Percentiles rank a stretch among this genome's conserved stretches.
Conservation (phyloP, 2,329 filamentous ascomycete genomes). For the Cercospora brassicicola region DNA sequence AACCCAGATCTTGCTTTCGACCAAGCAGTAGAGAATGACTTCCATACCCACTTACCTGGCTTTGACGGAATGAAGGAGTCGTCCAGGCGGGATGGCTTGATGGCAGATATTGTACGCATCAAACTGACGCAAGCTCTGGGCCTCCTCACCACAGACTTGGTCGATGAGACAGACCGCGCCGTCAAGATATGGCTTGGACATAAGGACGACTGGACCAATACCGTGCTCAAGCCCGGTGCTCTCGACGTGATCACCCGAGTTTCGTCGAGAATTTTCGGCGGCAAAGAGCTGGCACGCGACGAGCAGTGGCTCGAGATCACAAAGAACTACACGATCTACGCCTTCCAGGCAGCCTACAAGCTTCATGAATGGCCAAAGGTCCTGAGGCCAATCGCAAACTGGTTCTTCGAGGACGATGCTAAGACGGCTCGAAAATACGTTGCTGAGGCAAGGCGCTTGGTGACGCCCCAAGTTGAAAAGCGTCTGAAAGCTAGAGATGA, state of each 20-base stretch:
- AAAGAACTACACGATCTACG: neutral
- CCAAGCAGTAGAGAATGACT: slow-evolving; percentile 2
- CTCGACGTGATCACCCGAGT: neutral
- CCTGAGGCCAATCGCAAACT: neutral
- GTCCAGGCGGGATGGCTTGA: slow-evolving; percentile 12
- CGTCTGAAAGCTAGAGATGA: neutral
- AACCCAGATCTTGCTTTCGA: slow-evolving; percentile 27
- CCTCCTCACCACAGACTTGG: neutral
- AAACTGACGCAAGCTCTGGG: neutral
- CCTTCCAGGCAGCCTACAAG: neutral
- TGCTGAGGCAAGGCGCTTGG: neutral
- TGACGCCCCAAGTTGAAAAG: neutral
- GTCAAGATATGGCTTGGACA: neutral
- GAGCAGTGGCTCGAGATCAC: neutral
- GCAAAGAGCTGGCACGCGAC: neutral
- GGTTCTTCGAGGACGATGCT: neutral
- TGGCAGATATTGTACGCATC: slow-evolving; percentile 22
- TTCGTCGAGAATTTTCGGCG: neutral
- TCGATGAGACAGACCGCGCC: neutral
- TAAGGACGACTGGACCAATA: neutral
- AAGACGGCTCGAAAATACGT: neutral
- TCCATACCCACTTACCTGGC: slow-evolving; percentile 21
- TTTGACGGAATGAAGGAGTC: slow-evolving; percentile 24
- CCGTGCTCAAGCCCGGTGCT: neutral
- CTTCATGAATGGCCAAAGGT: neutral